A percentile compares a stretch with the other conserved stretches of the same genome.
Evolutionary conservation across 352 stramenopile species (phyloP).

Genomic region (Phytophthora chlamydospora): DNA sequence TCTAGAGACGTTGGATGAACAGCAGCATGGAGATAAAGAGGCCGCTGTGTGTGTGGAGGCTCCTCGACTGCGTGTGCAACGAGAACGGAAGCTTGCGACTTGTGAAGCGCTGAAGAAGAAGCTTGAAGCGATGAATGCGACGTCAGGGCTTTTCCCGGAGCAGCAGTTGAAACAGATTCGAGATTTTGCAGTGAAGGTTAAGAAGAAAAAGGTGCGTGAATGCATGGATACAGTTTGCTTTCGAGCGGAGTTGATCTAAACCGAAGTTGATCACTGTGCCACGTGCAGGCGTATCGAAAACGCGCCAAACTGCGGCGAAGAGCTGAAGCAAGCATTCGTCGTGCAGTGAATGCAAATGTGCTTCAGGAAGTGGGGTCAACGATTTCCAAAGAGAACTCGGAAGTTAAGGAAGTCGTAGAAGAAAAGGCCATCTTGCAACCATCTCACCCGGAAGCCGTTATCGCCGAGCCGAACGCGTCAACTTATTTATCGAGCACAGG

Average conservation of each 20-base stretch:
- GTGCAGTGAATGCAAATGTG: conserved; percentile 12
- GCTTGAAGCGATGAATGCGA: conserved; percentile 29
- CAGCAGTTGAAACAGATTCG: conserved; percentile 25
- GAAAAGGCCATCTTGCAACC: not conserved
- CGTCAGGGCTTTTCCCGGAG: conserved; percentile 24
- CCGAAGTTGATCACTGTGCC: too few relatives aligned
- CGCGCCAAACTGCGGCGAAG: conserved; percentile 27
- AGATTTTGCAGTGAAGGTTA: conserved; percentile 27
- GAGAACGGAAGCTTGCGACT: conserved; percentile 25
- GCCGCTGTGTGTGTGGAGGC: conserved; percentile 7
- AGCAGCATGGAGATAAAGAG: not conserved
- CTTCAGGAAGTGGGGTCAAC: not conserved
- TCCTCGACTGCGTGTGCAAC: conserved; percentile 16
- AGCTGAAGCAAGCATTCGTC: conserved; percentile 25
- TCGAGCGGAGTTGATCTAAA: not conserved
- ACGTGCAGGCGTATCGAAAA: conserved; percentile 36
- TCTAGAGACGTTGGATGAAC: conserved; percentile 6
- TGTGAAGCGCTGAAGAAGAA: conserved; percentile 38
- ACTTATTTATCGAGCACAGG: conserved; percentile 4
- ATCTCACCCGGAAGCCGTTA: not conserved
- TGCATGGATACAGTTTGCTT: not conserved
- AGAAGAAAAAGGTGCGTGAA: conserved; percentile 39
- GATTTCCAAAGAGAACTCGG: not conserved
- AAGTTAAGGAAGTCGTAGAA: not conserved
- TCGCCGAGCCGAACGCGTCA: not conserved